phyloP scores from a whole-genome alignment of 148 eudicot genomes.

The Amaranthus hypochondriacus region DNA sequence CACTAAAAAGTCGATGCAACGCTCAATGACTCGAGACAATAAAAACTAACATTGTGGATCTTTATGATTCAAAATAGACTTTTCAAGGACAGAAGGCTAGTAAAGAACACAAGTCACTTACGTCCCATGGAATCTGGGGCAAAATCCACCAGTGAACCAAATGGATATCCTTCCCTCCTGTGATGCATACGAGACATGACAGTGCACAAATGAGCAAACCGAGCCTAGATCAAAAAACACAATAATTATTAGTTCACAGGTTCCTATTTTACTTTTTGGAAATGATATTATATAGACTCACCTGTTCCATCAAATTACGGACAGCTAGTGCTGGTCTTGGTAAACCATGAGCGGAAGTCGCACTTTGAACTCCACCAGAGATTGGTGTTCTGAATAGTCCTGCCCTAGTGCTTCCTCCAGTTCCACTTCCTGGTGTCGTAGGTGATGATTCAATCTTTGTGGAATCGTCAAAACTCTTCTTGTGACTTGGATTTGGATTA shows the following conservation, averaged over 20 bases:
- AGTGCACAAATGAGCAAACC: slow-evolving; percentile 95
- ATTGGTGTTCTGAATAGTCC: slow-evolving; percentile 97
- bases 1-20: no score
- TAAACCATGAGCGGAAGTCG: slow-evolving; percentile 93
- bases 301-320: slow-evolving; percentile 99
- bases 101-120: slow-evolving; percentile 41
- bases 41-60: no score
- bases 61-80: no score
- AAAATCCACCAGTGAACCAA: slow-evolving; percentile 96
- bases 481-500: slow-evolving; percentile 19
- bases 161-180: slow-evolving; percentile 92
- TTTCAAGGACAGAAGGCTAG: neutral
- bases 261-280: neutral
- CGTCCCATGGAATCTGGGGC: slow-evolving; percentile 97
- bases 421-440: slow-evolving; percentile 25
- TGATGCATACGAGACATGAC: slow-evolving; percentile 99
- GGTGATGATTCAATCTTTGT: slow-evolving; percentile 30
- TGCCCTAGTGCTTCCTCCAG: slow-evolving; percentile 53
- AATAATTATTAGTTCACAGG: neutral
- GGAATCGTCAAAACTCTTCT: slow-evolving; percentile 25
- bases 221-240: slow-evolving; percentile 48
- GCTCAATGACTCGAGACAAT: no score
- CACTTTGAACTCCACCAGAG: slow-evolving; percentile 99
- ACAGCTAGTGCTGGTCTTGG: slow-evolving; percentile 95
- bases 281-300: slow-evolving; percentile 2